Base-by-base conservation (phyloP, 345 rosid species). In the Eucalyptus pumila region DNA sequence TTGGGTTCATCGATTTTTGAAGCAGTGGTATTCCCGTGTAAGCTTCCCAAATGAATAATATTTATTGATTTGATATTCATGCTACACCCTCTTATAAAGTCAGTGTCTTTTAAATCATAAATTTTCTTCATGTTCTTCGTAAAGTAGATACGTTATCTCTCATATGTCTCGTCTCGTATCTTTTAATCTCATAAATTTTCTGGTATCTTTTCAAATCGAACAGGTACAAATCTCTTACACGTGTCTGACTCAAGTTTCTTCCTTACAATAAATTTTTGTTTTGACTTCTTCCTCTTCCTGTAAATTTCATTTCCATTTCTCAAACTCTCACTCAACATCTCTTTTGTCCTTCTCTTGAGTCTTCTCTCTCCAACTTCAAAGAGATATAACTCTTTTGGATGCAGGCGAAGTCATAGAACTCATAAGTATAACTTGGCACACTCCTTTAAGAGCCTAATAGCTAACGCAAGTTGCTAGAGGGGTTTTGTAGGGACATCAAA, bases 181-280 rank as follows among this genome's bases (percentile, higher is more conserved):
- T n/a, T n/a, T n/a, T n/a, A n/a, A n/a, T n/a, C n/a, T n/a, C n/a
- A n/a, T n/a, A n/a, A n/a, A n/a, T n/a, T n/a, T n/a, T n/a, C n/a
- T n/a, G n/a, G n/a, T n/a, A n/a, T n/a, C n/a, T n/a, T n/a, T n/a
- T n/a, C n/a, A n/a, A n/a, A n/a, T n/a, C n/a, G n/a, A n/a, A n/a
- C n/a, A n/a, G n/a, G n/a, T n/a, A n/a, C n/a, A n/a, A n/a, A n/a
- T n/a, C n/a, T n/a, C n/a, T n/a, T n/a, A n/a, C n/a, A n/a, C n/a
- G n/a, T n/a, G n/a, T n/a, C 0, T 5, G 3, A 17, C 80, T 14
- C 23, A 0, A 34, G 34, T 65, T n/a, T 65, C 21, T 65, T 14
- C 5, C 10, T 65, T 0, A 17, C 21, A 34, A 9, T 3, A 11
- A 9, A 34, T 17, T 34, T 72, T 17, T 9, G 40, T 34, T 34